A percentile compares a stretch with the other conserved stretches of the same genome.
phyloP scores from a whole-genome alignment of 78 protist species.

The Dictyostelium capitatum region DNA sequence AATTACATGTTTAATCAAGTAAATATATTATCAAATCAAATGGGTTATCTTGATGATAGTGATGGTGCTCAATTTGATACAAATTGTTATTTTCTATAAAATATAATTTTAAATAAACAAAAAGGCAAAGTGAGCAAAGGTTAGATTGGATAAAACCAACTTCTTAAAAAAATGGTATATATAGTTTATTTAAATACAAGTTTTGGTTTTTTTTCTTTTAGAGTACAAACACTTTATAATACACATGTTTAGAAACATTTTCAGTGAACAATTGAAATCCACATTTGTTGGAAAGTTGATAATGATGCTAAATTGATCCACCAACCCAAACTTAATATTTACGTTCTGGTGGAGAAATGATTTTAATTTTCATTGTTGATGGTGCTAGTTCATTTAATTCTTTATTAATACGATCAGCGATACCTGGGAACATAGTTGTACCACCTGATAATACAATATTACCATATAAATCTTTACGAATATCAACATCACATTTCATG shows the following conservation, averaged over 20 bases:
- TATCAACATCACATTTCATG: constrained; percentile 76
- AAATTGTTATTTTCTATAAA: no score
- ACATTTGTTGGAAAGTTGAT: constrained; percentile 78
- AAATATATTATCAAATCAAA: no score
- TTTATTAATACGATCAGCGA: constrained; percentile 63
- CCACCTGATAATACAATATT: constrained; percentile 90
- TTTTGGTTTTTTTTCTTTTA: no score
- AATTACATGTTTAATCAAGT: no score
- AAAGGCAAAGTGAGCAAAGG: no score
- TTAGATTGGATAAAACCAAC: no score
- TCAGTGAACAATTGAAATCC: constrained; percentile 64
- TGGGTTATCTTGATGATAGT: no score
- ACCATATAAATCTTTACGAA: constrained; percentile 52
- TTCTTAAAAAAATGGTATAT: no score
- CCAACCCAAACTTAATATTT: constrained; percentile 91
- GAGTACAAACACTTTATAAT: no score
- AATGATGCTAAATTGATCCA: constrained; percentile 90
- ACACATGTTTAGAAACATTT: neutral
- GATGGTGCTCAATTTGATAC: no score
- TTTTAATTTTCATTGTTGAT: constrained; percentile 32
- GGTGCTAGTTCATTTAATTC: constrained; percentile 79
- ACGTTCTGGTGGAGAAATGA: constrained; percentile 86
- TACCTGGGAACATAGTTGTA: constrained; percentile 31
- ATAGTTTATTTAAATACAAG: no score
- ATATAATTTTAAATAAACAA: no score